phyloP scores from a whole-genome alignment of 345 rosid genomes.

The Rubroshorea leprosula region DNA sequence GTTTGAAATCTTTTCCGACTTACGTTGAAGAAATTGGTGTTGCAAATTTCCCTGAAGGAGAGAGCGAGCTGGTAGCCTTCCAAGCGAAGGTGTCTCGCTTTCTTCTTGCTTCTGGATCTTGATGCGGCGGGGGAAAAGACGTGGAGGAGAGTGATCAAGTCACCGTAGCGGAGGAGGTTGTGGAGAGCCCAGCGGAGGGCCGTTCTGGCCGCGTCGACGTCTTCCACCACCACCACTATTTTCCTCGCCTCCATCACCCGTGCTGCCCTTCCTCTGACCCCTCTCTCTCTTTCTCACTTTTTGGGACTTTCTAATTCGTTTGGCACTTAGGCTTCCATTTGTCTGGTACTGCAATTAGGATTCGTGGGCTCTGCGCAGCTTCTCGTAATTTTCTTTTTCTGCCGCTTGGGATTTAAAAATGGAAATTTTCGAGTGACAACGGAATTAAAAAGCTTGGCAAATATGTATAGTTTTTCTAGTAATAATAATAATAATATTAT shows the following conservation, averaged over 20 bases:
- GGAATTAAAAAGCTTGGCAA: no score
- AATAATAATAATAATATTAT: no score
- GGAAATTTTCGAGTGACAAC: background rate
- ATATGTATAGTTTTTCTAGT: no score
- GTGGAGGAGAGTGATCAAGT: slow-evolving; percentile 49
- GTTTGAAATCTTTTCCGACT: slow-evolving; percentile 9
- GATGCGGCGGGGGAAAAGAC: slow-evolving; percentile 29
- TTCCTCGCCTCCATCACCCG: slow-evolving; percentile 32
- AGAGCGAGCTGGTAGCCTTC: slow-evolving; percentile 51
- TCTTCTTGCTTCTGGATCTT: slow-evolving; percentile 34
- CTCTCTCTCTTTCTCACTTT: background rate
- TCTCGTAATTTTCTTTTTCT: background rate
- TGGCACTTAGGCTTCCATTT: background rate
- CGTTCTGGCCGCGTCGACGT: slow-evolving; percentile 41
- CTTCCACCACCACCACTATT: slow-evolving; percentile 55
- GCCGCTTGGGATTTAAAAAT: background rate
- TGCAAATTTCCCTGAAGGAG: slow-evolving; percentile 55
- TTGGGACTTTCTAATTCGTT: background rate
- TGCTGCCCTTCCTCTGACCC: background rate
- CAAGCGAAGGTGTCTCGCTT: slow-evolving; percentile 37
- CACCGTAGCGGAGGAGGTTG: slow-evolving; percentile 46
- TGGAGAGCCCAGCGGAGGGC: slow-evolving; percentile 59
- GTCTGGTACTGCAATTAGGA: background rate
- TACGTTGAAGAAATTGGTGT: slow-evolving; percentile 43
- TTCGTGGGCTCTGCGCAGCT: background rate